These are phyloP conservation scores for Arachnomyces sp. DNA, from an alignment of 2,329 filamentous ascomycete species.

Conservation along the genomic window DNA sequence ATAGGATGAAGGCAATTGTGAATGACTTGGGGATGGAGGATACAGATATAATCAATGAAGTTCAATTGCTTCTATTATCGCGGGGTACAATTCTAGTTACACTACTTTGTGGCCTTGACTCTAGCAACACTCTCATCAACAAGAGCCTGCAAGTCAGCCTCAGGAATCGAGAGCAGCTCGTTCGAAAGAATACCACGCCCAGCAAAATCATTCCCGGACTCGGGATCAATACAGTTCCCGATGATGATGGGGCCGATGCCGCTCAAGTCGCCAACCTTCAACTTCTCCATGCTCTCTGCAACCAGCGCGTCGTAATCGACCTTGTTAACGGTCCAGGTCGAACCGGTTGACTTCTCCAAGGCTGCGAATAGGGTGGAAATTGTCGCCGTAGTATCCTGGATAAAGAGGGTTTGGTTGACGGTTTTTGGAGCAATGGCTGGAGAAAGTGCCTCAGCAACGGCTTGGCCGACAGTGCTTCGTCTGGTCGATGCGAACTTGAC, in stretches of 20 bases:
- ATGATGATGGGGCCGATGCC: slow-evolving; percentile 7
- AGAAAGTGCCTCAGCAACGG: slow-evolving; percentile 14
- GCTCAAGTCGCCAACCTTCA: slow-evolving; percentile 9
- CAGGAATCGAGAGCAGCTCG: slow-evolving; percentile 4
- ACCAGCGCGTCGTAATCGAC: slow-evolving; percentile 7
- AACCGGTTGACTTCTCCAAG: slow-evolving; percentile 9
- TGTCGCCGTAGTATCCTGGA: slow-evolving; percentile 8
- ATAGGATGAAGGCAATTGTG: too few relatives aligned
- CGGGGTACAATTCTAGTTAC: too few relatives aligned
- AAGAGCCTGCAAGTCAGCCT: slow-evolving; percentile 1
- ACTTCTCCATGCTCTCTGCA: slow-evolving; percentile 6
- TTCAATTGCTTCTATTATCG: too few relatives aligned
- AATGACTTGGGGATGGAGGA: too few relatives aligned
- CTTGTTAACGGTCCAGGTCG: slow-evolving; percentile 7
- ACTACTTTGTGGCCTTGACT: not conserved
- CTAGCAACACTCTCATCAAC: slow-evolving; percentile 1
- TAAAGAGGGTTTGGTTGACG: slow-evolving; percentile 8
- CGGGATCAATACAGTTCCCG: slow-evolving; percentile 5
- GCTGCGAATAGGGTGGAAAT: slow-evolving; percentile 6
- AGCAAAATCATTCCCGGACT: slow-evolving; percentile 11
- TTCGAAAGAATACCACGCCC: slow-evolving; percentile 8
- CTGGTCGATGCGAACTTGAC: slow-evolving; percentile 15
- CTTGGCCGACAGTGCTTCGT: slow-evolving; percentile 10
- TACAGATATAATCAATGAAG: too few relatives aligned
- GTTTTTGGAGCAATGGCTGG: slow-evolving; percentile 8